These are phyloP conservation scores for Talaromyces sp. DNA, from an alignment of 2,329 filamentous ascomycete genomes.

Conservation along the genomic window DNA sequence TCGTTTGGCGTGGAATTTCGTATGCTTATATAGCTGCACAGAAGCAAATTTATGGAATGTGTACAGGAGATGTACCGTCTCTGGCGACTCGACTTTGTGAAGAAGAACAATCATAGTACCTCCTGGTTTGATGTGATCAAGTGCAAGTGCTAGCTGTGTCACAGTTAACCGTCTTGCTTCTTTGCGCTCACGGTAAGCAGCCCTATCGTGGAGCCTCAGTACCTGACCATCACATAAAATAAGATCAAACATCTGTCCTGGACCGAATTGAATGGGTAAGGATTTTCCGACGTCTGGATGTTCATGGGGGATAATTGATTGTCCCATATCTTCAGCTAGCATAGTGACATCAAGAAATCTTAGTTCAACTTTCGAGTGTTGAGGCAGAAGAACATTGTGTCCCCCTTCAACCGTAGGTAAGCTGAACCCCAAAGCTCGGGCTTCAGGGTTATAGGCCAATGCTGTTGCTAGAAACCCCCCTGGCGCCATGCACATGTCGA, in stretches of 20 bases:
- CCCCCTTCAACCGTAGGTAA: conserved; percentile 1
- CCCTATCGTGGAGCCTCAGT: conserved; percentile 33
- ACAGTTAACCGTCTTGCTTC: conserved; percentile 34
- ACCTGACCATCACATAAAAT: conserved; percentile 47
- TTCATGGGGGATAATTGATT: conserved; percentile 15
- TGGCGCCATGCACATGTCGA: conserved; percentile 55
- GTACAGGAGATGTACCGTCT: conserved; percentile 33
- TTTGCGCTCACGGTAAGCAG: conserved; percentile 25
- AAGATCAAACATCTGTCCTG: conserved; percentile 34
- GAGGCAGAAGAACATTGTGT: background rate
- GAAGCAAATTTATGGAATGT: conserved; percentile 39
- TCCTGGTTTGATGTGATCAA: conserved; percentile 41
- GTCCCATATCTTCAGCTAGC: conserved; percentile 44
- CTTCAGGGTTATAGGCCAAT: conserved; percentile 29
- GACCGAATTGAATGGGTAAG: conserved; percentile 20
- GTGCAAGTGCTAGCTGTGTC: conserved; percentile 40
- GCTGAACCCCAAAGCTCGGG: conserved; percentile 17
- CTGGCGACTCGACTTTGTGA: conserved; percentile 43
- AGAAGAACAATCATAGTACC: conserved; percentile 50
- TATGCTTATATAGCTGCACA: conserved; percentile 44
- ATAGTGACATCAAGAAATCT: conserved; percentile 47
- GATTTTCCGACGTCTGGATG: conserved; percentile 20
- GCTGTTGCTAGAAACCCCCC: conserved; percentile 46
- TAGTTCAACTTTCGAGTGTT: conserved; percentile 10
- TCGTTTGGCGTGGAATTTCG: conserved; percentile 32